Conservation (phyloP, 164 flowering plant species). For the Vitis vinifera region ASM3070453v1 NC_081819.1:16144001-16144500, state of each 20-base stretch:
- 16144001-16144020: too few species aligned
- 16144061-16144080: slow-evolving; percentile 60
- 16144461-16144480: too few species aligned
- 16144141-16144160: slow-evolving; percentile 95
- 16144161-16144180: slow-evolving; percentile 92
- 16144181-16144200: slow-evolving; percentile 91
- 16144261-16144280: background rate
- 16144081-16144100: slow-evolving; percentile 66
- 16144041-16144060: slow-evolving; percentile 16
- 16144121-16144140: slow-evolving; percentile 93
- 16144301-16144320: background rate
- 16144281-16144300: background rate
- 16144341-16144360: too few species aligned
- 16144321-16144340: too few species aligned
- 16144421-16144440: too few species aligned
- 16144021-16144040: background rate
- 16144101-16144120: slow-evolving; percentile 79
- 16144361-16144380: too few species aligned
- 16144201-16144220: slow-evolving; percentile 78
- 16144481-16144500: too few species aligned
- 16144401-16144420: too few species aligned
- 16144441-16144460: too few species aligned
- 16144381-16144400: too few species aligned
- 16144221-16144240: slow-evolving; percentile 67
- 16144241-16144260: slow-evolving; percentile 50